Percentiles rank a stretch among this genome's conserved stretches.
Conservation (phyloP, 1,284 basidiomycete genomes). For the Boletellus deceptivus region DNA sequence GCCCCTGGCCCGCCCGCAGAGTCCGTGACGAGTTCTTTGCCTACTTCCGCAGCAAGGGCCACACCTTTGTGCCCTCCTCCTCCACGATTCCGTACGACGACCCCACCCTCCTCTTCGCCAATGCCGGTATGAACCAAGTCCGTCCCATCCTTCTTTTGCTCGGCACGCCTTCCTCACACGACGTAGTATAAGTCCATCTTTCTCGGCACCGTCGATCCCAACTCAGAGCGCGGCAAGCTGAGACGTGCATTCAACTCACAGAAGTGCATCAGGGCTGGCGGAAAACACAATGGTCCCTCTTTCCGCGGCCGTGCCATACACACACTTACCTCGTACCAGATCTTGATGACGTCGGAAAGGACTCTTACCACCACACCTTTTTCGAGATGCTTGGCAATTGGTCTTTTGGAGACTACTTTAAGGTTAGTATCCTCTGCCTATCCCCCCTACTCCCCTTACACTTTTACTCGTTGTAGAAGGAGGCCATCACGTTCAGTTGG, state of each 20-base stretch:
- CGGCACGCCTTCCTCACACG: constrained; percentile 9
- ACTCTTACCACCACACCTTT: constrained; percentile 96
- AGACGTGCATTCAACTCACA: constrained; percentile 95
- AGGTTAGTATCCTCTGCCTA: constrained; percentile 47
- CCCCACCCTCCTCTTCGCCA: constrained; percentile 95
- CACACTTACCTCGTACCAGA: constrained; percentile 48
- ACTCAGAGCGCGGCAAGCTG: constrained; percentile 84
- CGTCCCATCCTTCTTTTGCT: constrained; percentile 10
- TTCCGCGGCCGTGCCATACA: background rate
- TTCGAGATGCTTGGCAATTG: constrained; percentile 99
- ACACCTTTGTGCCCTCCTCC: constrained; percentile 92
- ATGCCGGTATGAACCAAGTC: constrained; percentile 96
- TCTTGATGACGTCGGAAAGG: constrained; percentile 97
- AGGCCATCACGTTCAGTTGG: constrained; percentile 93
- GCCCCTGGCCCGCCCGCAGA: constrained; percentile 66
- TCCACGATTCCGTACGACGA: constrained; percentile 96
- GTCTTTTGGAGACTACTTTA: constrained; percentile 99
- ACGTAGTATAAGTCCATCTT: constrained; percentile 93
- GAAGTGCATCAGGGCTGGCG: constrained; percentile 97
- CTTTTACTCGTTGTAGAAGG: constrained; percentile 59
- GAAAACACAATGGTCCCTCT: constrained; percentile 91
- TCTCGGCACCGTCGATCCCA: constrained; percentile 92
- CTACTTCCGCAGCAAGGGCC: constrained; percentile 77
- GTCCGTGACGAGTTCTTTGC: constrained; percentile 77
- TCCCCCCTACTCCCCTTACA: background rate